phyloP scores from a whole-genome alignment of 2,329 filamentous ascomycete species.

The Hymenoscyphus fructigenus region DNA sequence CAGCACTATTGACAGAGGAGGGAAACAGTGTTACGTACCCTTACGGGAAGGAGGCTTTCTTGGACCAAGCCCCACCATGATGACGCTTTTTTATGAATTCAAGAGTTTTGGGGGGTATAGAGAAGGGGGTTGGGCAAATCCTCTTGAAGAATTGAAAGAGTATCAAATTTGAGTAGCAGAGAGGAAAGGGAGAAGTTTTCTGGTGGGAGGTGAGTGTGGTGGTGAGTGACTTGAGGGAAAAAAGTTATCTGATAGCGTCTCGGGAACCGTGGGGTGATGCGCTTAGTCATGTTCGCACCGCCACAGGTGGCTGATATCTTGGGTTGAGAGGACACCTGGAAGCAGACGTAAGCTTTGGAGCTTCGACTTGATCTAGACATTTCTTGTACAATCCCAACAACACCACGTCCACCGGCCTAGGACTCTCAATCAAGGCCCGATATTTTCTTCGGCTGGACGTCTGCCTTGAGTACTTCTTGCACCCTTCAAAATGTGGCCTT shows the following conservation, averaged over 20 bases:
- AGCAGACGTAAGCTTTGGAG: constrained; percentile 30
- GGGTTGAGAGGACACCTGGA: constrained; percentile 25
- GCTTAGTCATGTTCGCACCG: neutral
- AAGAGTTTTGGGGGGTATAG: neutral
- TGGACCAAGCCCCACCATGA: constrained; percentile 63
- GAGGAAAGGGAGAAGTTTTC: neutral
- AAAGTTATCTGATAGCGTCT: neutral
- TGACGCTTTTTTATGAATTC: constrained; percentile 13
- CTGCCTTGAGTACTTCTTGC: constrained; percentile 20
- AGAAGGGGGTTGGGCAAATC: neutral
- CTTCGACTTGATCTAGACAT: constrained; percentile 10
- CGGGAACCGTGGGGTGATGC: neutral
- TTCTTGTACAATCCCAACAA: constrained; percentile 12
- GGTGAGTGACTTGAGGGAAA: neutral
- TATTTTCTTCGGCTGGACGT: constrained; percentile 23
- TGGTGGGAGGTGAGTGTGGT: neutral
- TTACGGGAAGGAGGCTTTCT: constrained; percentile 67
- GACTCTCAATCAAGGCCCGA: constrained; percentile 15
- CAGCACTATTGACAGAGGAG: neutral
- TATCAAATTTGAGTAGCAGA: neutral
- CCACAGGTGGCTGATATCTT: neutral
- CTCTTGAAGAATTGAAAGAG: neutral
- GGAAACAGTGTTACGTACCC: constrained; percentile 47
- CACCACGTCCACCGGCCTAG: constrained; percentile 8
- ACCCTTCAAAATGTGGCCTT: constrained; percentile 34